Evolutionary conservation across 768 basidiomycete genomes (phyloP).

Genomic region (Phylloporus scabripes): DNA sequence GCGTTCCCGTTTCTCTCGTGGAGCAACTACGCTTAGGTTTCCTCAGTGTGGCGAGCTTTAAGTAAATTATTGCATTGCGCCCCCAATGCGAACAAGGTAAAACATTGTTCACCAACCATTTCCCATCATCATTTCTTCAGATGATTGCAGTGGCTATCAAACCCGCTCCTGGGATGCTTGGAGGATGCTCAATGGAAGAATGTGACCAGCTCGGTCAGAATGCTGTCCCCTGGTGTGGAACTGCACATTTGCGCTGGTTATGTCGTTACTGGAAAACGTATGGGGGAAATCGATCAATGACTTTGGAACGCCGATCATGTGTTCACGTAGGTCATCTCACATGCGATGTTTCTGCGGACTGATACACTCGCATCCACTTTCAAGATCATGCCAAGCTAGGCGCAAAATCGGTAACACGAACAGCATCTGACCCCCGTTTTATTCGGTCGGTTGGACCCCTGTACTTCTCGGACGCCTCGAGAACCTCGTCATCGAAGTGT

Average conservation of each 20-base stretch:
- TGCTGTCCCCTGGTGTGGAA: conserved; percentile 65
- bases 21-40: too few species aligned
- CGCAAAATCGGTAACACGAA: neutral
- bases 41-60: too few species aligned
- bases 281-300: conserved; percentile 36
- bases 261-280: conserved; percentile 62
- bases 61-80: too few species aligned
- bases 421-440: neutral
- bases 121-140: too few species aligned
- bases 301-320: conserved; percentile 55
- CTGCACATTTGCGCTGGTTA: conserved; percentile 53
- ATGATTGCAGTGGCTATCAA: conserved; percentile 9
- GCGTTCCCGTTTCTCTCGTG: too few species aligned
- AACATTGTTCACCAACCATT: too few species aligned
- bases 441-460: conserved; percentile 51
- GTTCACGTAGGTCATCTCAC: conserved; percentile 35
- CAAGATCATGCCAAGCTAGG: conserved; percentile 70
- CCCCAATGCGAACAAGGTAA: too few species aligned
- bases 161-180: conserved; percentile 34
- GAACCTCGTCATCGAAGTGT: conserved; percentile 54
- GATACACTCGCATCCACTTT: conserved; percentile 39
- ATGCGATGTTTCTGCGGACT: neutral
- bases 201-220: conserved; percentile 46
- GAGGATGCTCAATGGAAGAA: conserved; percentile 38
- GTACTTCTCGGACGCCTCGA: conserved; percentile 57